Conservation (phyloP, 148 eudicot species). For the Chenopodium album region DNA sequence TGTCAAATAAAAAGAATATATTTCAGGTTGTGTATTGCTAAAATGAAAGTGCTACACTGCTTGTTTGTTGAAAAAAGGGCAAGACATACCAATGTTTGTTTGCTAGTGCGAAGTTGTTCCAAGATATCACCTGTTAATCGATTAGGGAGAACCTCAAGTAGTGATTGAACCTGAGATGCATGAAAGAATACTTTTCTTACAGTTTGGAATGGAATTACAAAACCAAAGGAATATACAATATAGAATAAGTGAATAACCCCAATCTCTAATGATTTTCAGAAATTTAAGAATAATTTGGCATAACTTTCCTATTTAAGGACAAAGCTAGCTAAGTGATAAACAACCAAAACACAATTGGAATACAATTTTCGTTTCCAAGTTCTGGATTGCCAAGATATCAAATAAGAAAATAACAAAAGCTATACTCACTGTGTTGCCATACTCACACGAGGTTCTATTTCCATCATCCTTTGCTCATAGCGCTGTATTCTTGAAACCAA, state of each 20-base stretch:
- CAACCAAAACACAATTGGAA: not conserved
- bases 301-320: not conserved
- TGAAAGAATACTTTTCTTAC: conserved; percentile 6
- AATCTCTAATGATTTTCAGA: not conserved
- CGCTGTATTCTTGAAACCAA: conserved; percentile 85
- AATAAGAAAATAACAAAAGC: conserved; percentile 14
- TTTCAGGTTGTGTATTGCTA: not conserved
- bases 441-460: conserved; percentile 98
- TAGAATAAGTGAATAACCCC: not conserved
- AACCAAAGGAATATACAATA: conserved; percentile 4
- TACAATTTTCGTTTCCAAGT: conserved; percentile 9
- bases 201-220: not conserved
- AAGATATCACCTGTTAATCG: conserved; percentile 74
- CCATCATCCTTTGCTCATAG: conserved; percentile 79
- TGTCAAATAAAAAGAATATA: not conserved
- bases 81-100: conserved; percentile 74
- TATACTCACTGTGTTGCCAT: conserved; percentile 61
- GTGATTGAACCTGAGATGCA: conserved; percentile 61
- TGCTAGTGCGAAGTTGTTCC: conserved; percentile 91
- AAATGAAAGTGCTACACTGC: not conserved
- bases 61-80: not conserved
- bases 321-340: not conserved
- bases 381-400: conserved; percentile 4
- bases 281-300: not conserved
- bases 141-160: conserved; percentile 88